Base-by-base conservation (phyloP, 352 stramenopile genomes). In the Phytophthora macrochlamydospora region DNA sequence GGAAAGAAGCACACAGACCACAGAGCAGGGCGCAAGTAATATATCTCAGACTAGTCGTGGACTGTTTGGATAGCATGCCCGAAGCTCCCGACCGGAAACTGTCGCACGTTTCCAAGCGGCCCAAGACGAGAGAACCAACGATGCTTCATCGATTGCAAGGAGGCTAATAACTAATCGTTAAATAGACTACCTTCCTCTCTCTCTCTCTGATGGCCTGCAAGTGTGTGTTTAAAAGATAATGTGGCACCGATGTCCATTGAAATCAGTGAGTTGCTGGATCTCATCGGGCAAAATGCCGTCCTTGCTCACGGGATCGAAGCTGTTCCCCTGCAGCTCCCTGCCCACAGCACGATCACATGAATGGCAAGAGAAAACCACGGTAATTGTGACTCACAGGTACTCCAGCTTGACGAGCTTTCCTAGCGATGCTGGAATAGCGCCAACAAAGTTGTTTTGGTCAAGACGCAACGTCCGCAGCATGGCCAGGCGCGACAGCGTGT, bases 241-340 rank as follows among this genome's bases (percentile, higher is more conserved):
- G 40, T 67, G 69, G 35, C 69, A 78, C 12, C 52, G 62, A 13
- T 85, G 81, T 30, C 75, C 63, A 33, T 69, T 58, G 13, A 56
- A 75, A 45, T 79, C 76, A 7, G 56, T 73, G 13, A 91, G 80
- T 18, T 75, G 54, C 28, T 83, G 69, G 31, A 90, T 63, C 46
- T 60, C 37, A 32, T 74, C 67, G 0, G 80, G 80, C 4, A 91
- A 29, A 2, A 90, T 53, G 24, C 68, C 71, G 14, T 76, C 80
- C 2, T 45, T 35, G 32, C 78, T 55, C 6, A 71, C 31, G 7
- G 61, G 42, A n/a, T 80, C 58, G 28, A 91, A 89, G n/a, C 75
- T 71, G 38, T 91, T 91, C 24, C 69, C 66, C 40, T 85, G 70
- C 4, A 91, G 29, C 46, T 87, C 74, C 9, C 83, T 91, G 29